Evolutionary conservation across 441 rosid genomes (phyloP).

Genomic region (Melastoma candidum): DNA sequence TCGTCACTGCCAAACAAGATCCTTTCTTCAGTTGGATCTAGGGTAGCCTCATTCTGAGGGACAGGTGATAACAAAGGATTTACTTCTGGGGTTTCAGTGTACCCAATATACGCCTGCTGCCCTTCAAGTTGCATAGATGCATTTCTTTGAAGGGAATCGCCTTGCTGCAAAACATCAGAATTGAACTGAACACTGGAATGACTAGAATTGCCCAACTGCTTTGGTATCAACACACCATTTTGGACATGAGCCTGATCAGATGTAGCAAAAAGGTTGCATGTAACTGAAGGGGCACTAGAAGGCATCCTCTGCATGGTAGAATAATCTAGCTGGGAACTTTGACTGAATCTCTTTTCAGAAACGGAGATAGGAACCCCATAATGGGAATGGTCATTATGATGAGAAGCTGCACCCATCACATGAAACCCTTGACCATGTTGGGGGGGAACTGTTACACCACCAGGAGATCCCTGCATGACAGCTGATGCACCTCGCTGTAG

Average conservation of each 20-base stretch:
- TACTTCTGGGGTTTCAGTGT: constrained; percentile 27
- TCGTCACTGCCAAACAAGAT: constrained; percentile 43
- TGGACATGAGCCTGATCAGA: constrained; percentile 22
- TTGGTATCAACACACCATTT: constrained; percentile 25
- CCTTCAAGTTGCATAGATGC: constrained; percentile 18
- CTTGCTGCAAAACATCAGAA: constrained; percentile 18
- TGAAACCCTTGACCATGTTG: constrained; percentile 27
- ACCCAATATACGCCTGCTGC: constrained; percentile 29
- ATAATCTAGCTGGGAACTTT: constrained; percentile 28
- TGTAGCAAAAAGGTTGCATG: constrained; percentile 22
- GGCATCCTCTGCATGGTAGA: constrained; percentile 26
- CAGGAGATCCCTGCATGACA: constrained; percentile 27
- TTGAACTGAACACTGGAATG: constrained; percentile 20
- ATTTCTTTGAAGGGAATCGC: constrained; percentile 25
- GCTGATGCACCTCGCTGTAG: constrained; percentile 26
- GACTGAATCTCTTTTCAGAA: constrained; percentile 30
- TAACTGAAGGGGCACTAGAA: constrained; percentile 15
- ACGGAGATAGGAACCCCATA: constrained; percentile 30
- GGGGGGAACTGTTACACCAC: constrained; percentile 17
- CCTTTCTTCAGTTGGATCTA: constrained; percentile 59
- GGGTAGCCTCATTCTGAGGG: constrained; percentile 30
- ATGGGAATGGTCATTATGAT: constrained; percentile 30
- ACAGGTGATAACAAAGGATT: constrained; percentile 20
- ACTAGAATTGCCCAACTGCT: constrained; percentile 21
- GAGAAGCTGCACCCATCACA: constrained; percentile 27